Conservation (phyloP, 2,329 filamentous ascomycete genomes). For the Penicillium digitatum region DNA sequence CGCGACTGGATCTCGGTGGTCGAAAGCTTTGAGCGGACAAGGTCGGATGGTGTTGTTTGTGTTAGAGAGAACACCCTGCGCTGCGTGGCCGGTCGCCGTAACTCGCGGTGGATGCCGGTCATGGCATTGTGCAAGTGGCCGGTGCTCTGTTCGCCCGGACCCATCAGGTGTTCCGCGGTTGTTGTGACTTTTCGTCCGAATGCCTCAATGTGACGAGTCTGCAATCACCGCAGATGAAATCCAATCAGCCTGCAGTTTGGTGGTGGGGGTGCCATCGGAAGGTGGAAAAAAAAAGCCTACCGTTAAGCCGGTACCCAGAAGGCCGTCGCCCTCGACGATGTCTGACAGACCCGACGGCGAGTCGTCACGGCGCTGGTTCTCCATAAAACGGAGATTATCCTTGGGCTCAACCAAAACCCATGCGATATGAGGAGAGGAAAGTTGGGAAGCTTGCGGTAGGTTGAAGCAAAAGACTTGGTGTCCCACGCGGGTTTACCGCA, state of each 20-base stretch:
- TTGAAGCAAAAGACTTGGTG: constrained; percentile 20
- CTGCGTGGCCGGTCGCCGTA: constrained; percentile 78
- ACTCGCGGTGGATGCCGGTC: constrained; percentile 81
- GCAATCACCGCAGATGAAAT: constrained; percentile 11
- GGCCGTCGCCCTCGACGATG: constrained; percentile 43
- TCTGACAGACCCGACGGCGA: constrained; percentile 43
- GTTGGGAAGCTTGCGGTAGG: constrained; percentile 9
- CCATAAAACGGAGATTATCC: constrained; percentile 34
- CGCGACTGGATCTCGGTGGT: constrained; percentile 90
- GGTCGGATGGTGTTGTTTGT: constrained; percentile 84
- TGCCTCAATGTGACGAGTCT: constrained; percentile 85
- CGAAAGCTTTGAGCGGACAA: constrained; percentile 87
- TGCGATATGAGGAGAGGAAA: constrained; percentile 18
- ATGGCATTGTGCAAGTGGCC: constrained; percentile 81
- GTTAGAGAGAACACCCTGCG: constrained; percentile 88
- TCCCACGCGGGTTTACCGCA: constrained; percentile 36
- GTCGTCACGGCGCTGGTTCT: constrained; percentile 45
- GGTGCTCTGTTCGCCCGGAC: constrained; percentile 54
- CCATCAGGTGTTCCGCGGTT: constrained; percentile 86
- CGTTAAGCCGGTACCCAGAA: constrained; percentile 48
- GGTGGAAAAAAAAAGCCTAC: constrained; percentile 31
- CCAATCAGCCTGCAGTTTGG: constrained; percentile 6
- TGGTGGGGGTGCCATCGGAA: constrained; percentile 8
- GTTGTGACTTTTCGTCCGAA: constrained; percentile 93
- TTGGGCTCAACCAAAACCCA: constrained; percentile 28